Conservation (phyloP, 2,329 filamentous ascomycete genomes). For the Aspergillus melleus region DNA sequence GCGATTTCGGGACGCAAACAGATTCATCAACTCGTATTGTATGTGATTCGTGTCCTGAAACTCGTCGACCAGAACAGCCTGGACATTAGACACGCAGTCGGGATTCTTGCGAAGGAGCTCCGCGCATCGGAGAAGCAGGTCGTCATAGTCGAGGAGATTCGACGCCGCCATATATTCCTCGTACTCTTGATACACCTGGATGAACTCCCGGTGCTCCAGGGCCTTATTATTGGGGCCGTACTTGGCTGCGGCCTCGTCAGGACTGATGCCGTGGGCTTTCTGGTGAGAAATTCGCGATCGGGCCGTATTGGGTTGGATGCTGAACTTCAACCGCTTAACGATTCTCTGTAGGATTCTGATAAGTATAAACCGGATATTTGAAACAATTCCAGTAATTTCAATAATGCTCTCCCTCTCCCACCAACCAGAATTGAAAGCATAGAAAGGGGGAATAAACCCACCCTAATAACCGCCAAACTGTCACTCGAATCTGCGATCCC, state of each 20-base stretch:
- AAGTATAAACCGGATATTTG: constrained; percentile 8
- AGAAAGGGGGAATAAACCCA: constrained; percentile 16
- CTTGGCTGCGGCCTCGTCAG: constrained; percentile 44
- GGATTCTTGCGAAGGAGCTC: constrained; percentile 74
- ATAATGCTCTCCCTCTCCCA: no score
- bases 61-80: constrained; percentile 91
- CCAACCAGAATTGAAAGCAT: not conserved
- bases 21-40: constrained; percentile 90
- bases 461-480: constrained; percentile 72
- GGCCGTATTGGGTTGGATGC: constrained; percentile 69
- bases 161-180: constrained; percentile 71
- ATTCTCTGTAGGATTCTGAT: constrained; percentile 56
- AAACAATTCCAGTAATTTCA: not conserved
- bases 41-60: constrained; percentile 97
- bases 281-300: constrained; percentile 70
- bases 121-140: constrained; percentile 80
- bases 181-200: constrained; percentile 71
- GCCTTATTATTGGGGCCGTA: constrained; percentile 39
- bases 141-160: constrained; percentile 91
- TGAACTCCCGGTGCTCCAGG: constrained; percentile 64
- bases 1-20: constrained; percentile 71
- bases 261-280: constrained; percentile 57
- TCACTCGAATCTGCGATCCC: constrained; percentile 87
- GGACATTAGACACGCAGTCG: constrained; percentile 81
- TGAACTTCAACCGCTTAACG: constrained; percentile 69